phyloP scores from a whole-genome alignment of 129 eudicot genomes.

The Mikania micrantha region DNA sequence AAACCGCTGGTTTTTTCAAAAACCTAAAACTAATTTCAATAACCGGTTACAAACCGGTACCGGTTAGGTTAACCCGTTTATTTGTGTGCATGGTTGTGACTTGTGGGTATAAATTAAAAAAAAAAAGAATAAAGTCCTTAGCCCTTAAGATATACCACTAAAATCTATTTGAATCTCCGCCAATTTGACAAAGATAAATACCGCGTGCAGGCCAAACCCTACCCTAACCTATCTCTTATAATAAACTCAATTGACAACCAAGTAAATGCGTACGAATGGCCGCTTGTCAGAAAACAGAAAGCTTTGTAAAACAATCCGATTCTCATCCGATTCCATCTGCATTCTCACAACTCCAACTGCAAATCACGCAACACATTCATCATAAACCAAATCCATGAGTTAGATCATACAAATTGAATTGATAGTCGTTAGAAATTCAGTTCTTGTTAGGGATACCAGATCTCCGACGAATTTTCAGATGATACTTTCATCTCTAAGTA shows the following conservation, averaged over 20 bases:
- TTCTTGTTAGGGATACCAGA: not conserved
- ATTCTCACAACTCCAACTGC: conserved; percentile 2
- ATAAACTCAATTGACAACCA: not conserved
- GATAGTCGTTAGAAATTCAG: not conserved
- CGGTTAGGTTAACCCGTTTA: no score
- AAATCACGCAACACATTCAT: not conserved
- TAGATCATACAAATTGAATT: no score
- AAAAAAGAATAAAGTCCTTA: no score
- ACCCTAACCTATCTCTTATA: not conserved
- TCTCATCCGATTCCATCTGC: conserved; percentile 17
- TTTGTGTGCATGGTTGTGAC: no score
- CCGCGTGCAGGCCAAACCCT: no score
- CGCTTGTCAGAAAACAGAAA: not conserved
- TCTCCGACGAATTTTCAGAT: conserved; percentile 17
- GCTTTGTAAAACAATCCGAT: not conserved
- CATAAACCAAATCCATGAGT: not conserved
- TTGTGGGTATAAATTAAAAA: no score
- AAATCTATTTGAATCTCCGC: no score
- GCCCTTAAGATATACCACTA: no score
- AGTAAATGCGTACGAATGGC: not conserved
- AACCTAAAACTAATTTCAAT: no score
- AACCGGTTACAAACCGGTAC: no score
- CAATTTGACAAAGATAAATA: no score
- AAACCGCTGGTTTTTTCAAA: no score
- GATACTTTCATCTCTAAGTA: conserved; percentile 14